Evolutionary conservation across 306 rosid genomes (phyloP).

Genomic region (Inga laurina): DNA sequence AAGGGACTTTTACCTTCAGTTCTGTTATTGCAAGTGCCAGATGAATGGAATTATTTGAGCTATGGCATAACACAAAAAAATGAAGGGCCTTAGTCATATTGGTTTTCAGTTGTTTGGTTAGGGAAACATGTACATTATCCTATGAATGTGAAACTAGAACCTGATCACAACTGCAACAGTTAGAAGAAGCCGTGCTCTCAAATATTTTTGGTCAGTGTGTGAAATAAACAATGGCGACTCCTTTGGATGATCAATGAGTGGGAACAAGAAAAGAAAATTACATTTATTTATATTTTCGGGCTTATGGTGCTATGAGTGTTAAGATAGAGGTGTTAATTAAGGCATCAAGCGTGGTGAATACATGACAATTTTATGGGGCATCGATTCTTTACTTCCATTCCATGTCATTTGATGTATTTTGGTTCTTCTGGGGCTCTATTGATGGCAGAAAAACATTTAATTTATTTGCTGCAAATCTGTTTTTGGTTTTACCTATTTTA

Average conservation of each 20-base stretch:
- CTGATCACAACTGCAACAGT: too few species aligned
- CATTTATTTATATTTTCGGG: constrained; percentile 18
- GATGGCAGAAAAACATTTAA: constrained; percentile 15
- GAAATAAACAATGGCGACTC: background rate
- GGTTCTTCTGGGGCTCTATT: constrained; percentile 20
- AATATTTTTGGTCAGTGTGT: background rate
- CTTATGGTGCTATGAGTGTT: constrained; percentile 12
- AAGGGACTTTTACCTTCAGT: too few species aligned
- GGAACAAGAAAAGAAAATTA: background rate
- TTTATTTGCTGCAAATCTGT: constrained; percentile 7
- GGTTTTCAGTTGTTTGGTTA: too few species aligned
- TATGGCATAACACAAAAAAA: too few species aligned
- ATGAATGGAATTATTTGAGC: too few species aligned
- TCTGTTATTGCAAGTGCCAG: too few species aligned
- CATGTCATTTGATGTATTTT: constrained; percentile 17
- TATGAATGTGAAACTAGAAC: too few species aligned
- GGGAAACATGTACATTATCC: too few species aligned
- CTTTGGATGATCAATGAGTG: background rate
- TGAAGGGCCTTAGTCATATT: too few species aligned
- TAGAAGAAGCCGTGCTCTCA: constrained; percentile 1
- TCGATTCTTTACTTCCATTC: constrained; percentile 23
- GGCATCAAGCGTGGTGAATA: background rate
- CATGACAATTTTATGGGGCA: constrained; percentile 13
- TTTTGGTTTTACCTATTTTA: constrained; percentile 14
- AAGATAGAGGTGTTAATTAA: constrained; percentile 6